Percentiles rank a stretch among this genome's conserved stretches.
phyloP scores from a whole-genome alignment of 148 eudicot genomes.

The Nyssa sinensis region DNA sequence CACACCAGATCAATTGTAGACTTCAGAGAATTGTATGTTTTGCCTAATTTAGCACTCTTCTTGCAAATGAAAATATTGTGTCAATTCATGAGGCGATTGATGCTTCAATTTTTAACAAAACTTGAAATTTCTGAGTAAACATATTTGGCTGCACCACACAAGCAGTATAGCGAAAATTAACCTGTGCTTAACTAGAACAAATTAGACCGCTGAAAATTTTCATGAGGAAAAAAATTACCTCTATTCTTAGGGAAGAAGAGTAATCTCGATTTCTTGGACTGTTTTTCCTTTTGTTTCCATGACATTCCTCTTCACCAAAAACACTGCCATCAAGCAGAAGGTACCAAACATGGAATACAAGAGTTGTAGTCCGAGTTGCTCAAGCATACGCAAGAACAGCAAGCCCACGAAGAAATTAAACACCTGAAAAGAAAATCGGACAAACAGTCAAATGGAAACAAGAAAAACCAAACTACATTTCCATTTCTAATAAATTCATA shows the following conservation, averaged over 20 bases:
- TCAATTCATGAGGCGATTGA: background rate
- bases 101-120: too few relatives aligned
- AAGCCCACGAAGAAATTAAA: constrained; percentile 85
- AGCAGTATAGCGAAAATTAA: too few relatives aligned
- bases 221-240: too few relatives aligned
- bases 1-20: background rate
- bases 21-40: too few relatives aligned
- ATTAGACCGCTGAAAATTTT: too few relatives aligned
- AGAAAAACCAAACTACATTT: too few relatives aligned
- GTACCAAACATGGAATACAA: constrained; percentile 73
- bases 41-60: background rate
- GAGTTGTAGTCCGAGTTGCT: constrained; percentile 70
- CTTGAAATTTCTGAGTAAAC: too few relatives aligned
- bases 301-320: constrained; percentile 78
- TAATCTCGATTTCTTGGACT: constrained; percentile 95
- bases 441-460: background rate
- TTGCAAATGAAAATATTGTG: background rate
- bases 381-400: constrained; percentile 84
- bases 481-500: background rate
- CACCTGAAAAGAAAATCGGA: constrained; percentile 41
- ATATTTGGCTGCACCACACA: background rate
- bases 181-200: too few relatives aligned
- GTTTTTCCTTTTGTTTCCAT: constrained; percentile 95
- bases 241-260: constrained; percentile 65
- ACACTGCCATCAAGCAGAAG: constrained; percentile 80